A percentile compares a stretch with the other conserved stretches of the same genome.
phyloP scores from a whole-genome alignment of 2,329 filamentous ascomycete genomes.

The Trichophyton equinum region DNA sequence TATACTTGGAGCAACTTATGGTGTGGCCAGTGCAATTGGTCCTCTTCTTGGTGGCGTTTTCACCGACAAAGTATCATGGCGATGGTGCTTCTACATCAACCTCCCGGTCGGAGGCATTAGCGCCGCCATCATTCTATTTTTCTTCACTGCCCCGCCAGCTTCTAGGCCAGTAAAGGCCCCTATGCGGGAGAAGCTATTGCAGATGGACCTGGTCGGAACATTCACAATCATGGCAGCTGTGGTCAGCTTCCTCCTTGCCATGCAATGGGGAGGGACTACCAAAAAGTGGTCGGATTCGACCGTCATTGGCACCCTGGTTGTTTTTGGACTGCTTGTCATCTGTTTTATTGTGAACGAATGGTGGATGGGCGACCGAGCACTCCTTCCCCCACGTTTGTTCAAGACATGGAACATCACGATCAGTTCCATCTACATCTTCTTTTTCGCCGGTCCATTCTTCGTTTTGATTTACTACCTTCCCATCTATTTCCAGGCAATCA shows the following conservation, averaged over 20 bases:
- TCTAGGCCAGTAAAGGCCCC: conserved; percentile 11
- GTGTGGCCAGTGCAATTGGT: conserved; percentile 12
- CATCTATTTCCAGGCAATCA: conserved; percentile 34
- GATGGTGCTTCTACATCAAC: conserved; percentile 29
- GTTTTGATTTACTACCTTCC: conserved; percentile 18
- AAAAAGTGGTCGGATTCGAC: conserved; percentile 17
- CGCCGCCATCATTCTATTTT: conserved; percentile 8
- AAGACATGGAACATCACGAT: conserved; percentile 6
- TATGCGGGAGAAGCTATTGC: conserved; percentile 13
- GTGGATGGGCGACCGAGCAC: conserved; percentile 16
- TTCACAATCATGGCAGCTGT: conserved; percentile 17
- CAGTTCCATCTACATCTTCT: conserved; percentile 8
- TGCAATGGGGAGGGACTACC: conserved; percentile 20
- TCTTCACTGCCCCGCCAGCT: conserved; percentile 14
- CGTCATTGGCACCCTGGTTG: conserved; percentile 17
- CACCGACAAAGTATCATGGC: conserved; percentile 13
- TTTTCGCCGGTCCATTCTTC: conserved; percentile 9
- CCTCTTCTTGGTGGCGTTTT: conserved; percentile 14
- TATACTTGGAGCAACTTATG: conserved; percentile 13
- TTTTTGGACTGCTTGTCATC: conserved; percentile 14
- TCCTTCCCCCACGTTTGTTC: conserved; percentile 20
- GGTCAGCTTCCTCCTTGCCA: conserved; percentile 18
- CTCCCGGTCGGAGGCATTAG: conserved; percentile 12
- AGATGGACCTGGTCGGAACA: conserved; percentile 18
- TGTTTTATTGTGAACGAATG: conserved; percentile 12